A percentile compares a stretch with the other conserved stretches of the same genome.
Conservation (phyloP, 2,329 filamentous ascomycete species). For the Xylaria multiplex region DNA sequence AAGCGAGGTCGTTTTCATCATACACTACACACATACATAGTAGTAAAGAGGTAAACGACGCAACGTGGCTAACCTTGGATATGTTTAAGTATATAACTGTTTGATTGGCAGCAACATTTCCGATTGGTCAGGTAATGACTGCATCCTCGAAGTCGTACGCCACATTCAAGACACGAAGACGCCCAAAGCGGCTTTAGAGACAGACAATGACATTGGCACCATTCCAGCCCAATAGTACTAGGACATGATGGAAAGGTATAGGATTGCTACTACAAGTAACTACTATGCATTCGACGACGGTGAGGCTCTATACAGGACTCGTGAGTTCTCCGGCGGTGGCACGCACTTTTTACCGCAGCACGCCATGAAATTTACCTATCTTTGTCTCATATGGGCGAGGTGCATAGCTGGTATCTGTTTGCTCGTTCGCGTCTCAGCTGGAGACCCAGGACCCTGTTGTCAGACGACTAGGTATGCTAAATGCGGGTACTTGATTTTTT, state of each 20-base stretch:
- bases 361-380: not conserved
- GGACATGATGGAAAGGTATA: not conserved
- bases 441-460: slow-evolving; percentile 14
- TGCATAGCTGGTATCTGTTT: not conserved
- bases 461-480: slow-evolving; percentile 6
- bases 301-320: not conserved
- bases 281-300: not conserved
- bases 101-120: not conserved
- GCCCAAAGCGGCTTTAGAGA: slow-evolving; percentile 2
- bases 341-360: not conserved
- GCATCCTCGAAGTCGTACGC: not conserved
- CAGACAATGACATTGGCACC: slow-evolving; percentile 7
- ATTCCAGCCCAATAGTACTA: slow-evolving; percentile 5
- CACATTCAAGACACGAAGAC: not conserved
- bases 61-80: not conserved
- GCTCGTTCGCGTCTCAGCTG: slow-evolving; percentile 12
- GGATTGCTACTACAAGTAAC: not conserved
- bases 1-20: not conserved
- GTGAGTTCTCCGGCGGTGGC: not conserved
- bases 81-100: not conserved
- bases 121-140: not conserved
- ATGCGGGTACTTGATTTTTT: slow-evolving; percentile 9
- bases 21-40: not conserved
- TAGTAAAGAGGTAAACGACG: not conserved
- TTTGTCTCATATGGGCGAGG: not conserved